Percentiles rank a stretch among this genome's conserved stretches.
Conservation (phyloP, 768 basidiomycete genomes). For the Leccinum imitatum region DNA sequence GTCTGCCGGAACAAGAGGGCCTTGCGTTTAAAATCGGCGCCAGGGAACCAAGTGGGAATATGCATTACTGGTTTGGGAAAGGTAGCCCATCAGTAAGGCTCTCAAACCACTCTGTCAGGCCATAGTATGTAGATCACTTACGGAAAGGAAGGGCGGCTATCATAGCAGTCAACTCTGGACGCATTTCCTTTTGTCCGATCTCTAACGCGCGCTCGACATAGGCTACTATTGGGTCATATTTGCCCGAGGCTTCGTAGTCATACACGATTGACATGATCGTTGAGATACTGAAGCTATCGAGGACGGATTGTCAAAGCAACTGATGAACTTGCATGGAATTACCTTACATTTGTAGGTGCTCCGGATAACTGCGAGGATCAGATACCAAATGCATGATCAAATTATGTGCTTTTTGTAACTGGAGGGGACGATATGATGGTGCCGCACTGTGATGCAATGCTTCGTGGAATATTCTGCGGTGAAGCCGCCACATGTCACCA, state of each 20-base stretch:
- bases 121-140: slow-evolving; percentile 4
- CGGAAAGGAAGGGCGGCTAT: slow-evolving; percentile 18
- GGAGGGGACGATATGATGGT: slow-evolving; percentile 32
- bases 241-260: slow-evolving; percentile 17
- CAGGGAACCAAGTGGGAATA: slow-evolving; percentile 26
- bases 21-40: slow-evolving; percentile 18
- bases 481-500: not conserved
- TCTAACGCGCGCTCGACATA: slow-evolving; percentile 11
- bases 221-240: slow-evolving; percentile 22
- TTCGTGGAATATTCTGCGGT: not conserved
- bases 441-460: slow-evolving; percentile 9
- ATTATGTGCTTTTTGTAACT: slow-evolving; percentile 32
- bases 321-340: not conserved
- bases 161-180: slow-evolving; percentile 17
- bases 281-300: slow-evolving; percentile 20
- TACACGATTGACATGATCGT: slow-evolving; percentile 27
- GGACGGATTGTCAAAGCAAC: not conserved
- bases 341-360: slow-evolving; percentile 24
- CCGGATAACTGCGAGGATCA: slow-evolving; percentile 19
- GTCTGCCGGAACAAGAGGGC: slow-evolving; percentile 9
- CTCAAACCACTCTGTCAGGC: not conserved
- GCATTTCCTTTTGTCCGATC: slow-evolving; percentile 14
- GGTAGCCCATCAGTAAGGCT: not conserved
- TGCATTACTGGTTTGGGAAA: slow-evolving; percentile 10
- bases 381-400: slow-evolving; percentile 30